A percentile compares a stretch with the other conserved stretches of the same genome.
Conservation (phyloP, 169 alveolate species). For the Plasmodium gallinaceum region DNA sequence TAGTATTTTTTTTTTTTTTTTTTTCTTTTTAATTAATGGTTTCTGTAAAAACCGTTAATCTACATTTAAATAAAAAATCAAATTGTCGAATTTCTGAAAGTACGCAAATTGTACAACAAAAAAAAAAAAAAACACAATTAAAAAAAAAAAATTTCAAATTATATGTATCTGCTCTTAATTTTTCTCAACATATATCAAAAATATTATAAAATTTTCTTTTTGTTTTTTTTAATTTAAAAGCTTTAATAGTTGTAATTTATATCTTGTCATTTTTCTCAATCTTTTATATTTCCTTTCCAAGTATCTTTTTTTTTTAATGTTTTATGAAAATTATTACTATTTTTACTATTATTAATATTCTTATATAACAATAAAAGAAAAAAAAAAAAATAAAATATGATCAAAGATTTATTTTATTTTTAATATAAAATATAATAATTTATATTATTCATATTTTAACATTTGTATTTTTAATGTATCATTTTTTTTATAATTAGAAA, state of each 20-base stretch:
- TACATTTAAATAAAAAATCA: constrained; percentile 1
- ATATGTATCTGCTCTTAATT: too few species aligned
- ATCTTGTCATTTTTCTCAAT: neutral
- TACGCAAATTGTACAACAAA: neutral
- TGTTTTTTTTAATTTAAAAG: neutral
- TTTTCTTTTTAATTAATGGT: neutral
- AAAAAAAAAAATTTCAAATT: too few species aligned
- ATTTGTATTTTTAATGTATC: neutral
- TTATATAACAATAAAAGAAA: neutral
- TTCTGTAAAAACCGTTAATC: neutral
- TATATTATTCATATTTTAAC: neutral
- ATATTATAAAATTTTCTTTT: too few species aligned
- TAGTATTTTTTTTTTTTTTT: constrained; percentile 17
- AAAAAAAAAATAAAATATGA: neutral
- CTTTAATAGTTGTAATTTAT: neutral
- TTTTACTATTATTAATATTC: too few species aligned
- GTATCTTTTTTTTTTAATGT: too few species aligned
- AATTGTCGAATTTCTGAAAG: neutral
- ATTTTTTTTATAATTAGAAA: constrained; percentile 9
- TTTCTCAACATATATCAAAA: too few species aligned
- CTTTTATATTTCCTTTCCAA: neutral
- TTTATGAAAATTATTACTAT: too few species aligned
- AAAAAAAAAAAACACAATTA: neutral
- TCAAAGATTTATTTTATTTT: neutral
- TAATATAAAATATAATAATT: neutral